phyloP scores from a whole-genome alignment of 345 rosid genomes.

The Euclidium syriacum region DNA sequence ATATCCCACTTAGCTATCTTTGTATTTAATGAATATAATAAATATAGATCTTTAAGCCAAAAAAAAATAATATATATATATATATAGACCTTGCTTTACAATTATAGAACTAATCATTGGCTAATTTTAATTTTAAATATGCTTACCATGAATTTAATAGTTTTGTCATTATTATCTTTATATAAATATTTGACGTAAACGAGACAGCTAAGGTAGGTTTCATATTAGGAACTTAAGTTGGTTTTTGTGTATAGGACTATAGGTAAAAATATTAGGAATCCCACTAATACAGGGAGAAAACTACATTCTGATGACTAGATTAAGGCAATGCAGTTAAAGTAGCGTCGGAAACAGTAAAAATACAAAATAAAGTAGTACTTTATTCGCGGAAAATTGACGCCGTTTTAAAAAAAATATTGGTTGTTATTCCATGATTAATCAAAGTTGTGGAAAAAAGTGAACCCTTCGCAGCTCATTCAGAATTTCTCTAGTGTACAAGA shows the following conservation, averaged over 20 bases:
- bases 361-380: no score
- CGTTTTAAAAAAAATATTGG: not conserved
- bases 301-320: not conserved
- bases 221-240: not conserved
- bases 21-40: not conserved
- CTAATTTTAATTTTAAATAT: not conserved
- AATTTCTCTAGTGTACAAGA: not conserved
- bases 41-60: not conserved
- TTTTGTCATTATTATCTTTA: not conserved
- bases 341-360: not conserved
- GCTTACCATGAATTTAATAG: not conserved
- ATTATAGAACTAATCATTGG: not conserved
- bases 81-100: not conserved
- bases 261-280: slow-evolving; percentile 14
- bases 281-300: not conserved
- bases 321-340: not conserved
- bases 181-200: not conserved
- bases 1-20: not conserved
- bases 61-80: not conserved
- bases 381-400: slow-evolving; percentile 10
- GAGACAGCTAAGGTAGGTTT: not conserved
- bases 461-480: not conserved
- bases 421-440: slow-evolving; percentile 7
- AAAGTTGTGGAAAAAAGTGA: not conserved
- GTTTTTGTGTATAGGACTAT: slow-evolving; percentile 4